Base-by-base conservation (phyloP, 495 filamentous ascomycete genomes). In the Staphylotrichum longicolle region DNA sequence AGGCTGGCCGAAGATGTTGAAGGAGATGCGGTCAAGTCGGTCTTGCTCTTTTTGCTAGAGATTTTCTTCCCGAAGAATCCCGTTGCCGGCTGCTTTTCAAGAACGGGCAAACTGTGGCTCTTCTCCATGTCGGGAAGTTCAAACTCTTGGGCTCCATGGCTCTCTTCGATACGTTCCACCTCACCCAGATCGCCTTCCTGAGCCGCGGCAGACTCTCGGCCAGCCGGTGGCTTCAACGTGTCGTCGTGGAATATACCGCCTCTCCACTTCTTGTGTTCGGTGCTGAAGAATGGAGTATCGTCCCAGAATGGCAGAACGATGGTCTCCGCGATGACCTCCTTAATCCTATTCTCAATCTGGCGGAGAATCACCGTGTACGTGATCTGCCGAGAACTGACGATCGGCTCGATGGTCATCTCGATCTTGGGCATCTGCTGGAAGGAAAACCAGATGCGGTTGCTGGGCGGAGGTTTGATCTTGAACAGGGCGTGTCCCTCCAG, bases 281-380 rank as follows among this genome's bases (percentile, higher is more conserved):
- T 96, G 63, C 89, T 84, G 67, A 88, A 86, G 75, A 98, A 98
- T 4, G 94, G 91, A 3, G 87, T 83, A 72, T 98, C 94, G 61
- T 98, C 94, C 91, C 93, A 98, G 68, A 95, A 91, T 1, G 95
- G 95, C 50, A 88, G 77, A n/a, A 98, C 94, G 8, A 97, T 72
- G 14, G 91, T 96, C 74, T 98, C 94, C 3, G 86, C 90, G 55
- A 98, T 80, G 44, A 97, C 91, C 72, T 96, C 92, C 58, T 93
- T 86, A 69, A 98, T 96, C 32, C 93, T 80, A 64, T 88, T 96
- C 72, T 98, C 94, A 61, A 98, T 98, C 52, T 92, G 88, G 52
- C 91, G 87, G 11, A 97, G 82, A 50, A 98, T 93, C 49, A 96
- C 83, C 7, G 86, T 87, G 72, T 93, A 98, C 1, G 94, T 96